Evolutionary conservation across 495 filamentous ascomycete species (phyloP).

Genomic region (Elaphomyces granulatus): DNA sequence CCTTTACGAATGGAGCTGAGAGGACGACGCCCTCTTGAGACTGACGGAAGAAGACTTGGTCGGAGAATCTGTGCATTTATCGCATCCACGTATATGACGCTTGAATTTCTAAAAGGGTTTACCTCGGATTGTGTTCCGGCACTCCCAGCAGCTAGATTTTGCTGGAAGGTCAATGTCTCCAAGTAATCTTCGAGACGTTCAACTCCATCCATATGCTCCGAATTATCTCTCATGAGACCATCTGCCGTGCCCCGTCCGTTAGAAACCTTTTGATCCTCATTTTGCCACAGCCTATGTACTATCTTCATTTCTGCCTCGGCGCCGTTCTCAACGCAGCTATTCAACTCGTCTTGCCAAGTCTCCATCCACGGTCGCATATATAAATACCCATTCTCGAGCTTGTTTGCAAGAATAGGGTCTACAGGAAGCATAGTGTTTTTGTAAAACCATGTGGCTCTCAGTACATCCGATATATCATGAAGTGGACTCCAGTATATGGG

Average conservation of each 20-base stretch:
- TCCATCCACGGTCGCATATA: constrained; percentile 81
- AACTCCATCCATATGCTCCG: background rate
- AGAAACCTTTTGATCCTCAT: constrained; percentile 22
- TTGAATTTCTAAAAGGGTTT: constrained; percentile 47
- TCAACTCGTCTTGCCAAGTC: constrained; percentile 86
- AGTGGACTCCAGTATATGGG: constrained; percentile 98
- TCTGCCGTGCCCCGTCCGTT: constrained; percentile 4
- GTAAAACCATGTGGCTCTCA: constrained; percentile 94
- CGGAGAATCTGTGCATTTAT: constrained; percentile 65
- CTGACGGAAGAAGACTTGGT: constrained; percentile 64
- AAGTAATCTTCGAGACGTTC: background rate
- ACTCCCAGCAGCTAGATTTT: constrained; percentile 33
- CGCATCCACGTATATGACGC: constrained; percentile 70
- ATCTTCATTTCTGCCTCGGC: constrained; percentile 85
- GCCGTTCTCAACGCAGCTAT: constrained; percentile 81
- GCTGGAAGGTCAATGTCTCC: constrained; percentile 8
- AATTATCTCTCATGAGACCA: constrained; percentile 2
- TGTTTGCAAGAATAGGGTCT: constrained; percentile 77
- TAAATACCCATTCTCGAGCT: constrained; percentile 74
- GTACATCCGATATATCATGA: constrained; percentile 69
- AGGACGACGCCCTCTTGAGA: constrained; percentile 62
- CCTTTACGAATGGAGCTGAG: constrained; percentile 76
- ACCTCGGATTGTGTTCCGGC: constrained; percentile 15
- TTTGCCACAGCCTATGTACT: constrained; percentile 64
- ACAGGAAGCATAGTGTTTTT: constrained; percentile 85